phyloP scores from a whole-genome alignment of 805 yeast species.

The Isabelozyma pseudorhagii region DNA sequence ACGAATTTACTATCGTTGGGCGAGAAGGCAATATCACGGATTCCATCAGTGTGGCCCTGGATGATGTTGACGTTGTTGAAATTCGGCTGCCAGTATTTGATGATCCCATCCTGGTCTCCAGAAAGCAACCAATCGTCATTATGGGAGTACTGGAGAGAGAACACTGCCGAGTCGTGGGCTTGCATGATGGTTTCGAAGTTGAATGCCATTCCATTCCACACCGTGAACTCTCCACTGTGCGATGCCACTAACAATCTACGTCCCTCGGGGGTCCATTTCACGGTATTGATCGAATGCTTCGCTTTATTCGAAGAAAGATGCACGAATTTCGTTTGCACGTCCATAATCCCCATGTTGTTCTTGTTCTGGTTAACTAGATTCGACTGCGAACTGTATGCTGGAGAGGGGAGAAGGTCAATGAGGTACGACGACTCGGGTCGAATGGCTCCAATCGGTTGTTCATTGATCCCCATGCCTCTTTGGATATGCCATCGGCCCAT shows the following conservation, averaged over 20 bases:
- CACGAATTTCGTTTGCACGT: constrained; percentile 76
- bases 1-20: constrained; percentile 90
- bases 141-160: constrained; percentile 77
- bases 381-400: constrained; percentile 45
- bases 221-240: constrained; percentile 91
- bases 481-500: constrained; percentile 60
- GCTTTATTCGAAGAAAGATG: constrained; percentile 90
- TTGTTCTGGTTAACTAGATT: constrained; percentile 22
- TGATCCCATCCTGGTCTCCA: constrained; percentile 88
- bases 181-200: constrained; percentile 97
- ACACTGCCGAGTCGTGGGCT: constrained; percentile 91
- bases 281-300: constrained; percentile 83
- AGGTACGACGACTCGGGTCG: constrained; percentile 70
- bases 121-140: constrained; percentile 92
- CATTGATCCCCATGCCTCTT: constrained; percentile 42
- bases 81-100: constrained; percentile 97
- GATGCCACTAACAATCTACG: constrained; percentile 85
- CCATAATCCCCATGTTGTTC: constrained; percentile 48
- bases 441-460: constrained; percentile 47
- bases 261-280: constrained; percentile 97
- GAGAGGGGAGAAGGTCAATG: constrained; percentile 63
- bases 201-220: constrained; percentile 95
- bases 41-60: constrained; percentile 71
- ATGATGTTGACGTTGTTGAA: constrained; percentile 90
- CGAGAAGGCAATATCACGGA: constrained; percentile 83